Conservation (phyloP, 2,329 filamentous ascomycete genomes). For the Mycosphaerella sp. region DNA sequence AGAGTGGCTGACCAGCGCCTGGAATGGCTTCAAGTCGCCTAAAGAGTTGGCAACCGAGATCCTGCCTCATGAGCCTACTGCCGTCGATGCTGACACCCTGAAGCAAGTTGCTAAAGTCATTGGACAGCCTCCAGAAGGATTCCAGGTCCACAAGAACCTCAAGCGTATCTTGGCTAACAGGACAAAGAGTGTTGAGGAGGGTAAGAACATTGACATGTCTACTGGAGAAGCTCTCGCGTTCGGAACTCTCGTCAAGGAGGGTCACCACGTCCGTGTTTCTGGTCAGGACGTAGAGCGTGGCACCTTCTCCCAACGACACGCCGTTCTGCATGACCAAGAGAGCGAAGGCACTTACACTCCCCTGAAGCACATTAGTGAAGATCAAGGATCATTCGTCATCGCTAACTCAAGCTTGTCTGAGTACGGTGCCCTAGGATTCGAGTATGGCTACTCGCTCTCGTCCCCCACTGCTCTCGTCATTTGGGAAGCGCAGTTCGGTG, state of each 20-base stretch:
- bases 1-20: constrained; percentile 97
- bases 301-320: constrained; percentile 97
- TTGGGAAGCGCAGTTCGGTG: constrained; percentile 99
- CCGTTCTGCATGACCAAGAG: constrained; percentile 96
- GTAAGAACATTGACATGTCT: constrained; percentile 94
- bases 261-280: constrained; percentile 94
- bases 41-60: constrained; percentile 96
- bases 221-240: constrained; percentile 96
- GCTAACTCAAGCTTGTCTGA: constrained; percentile 85
- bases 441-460: constrained; percentile 96
- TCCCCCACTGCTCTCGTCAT: constrained; percentile 96
- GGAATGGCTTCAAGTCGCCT: constrained; percentile 99
- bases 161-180: constrained; percentile 90
- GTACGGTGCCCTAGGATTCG: constrained; percentile 78
- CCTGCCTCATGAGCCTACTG: constrained; percentile 83
- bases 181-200: constrained; percentile 86
- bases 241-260: constrained; percentile 81
- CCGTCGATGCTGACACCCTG: constrained; percentile 64
- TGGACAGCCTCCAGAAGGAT: constrained; percentile 71
- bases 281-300: constrained; percentile 99
- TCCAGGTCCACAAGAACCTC: constrained; percentile 87
- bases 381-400: constrained; percentile 94
- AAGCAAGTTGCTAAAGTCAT: constrained; percentile 79
- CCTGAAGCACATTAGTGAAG: constrained; percentile 77
- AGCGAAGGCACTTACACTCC: constrained; percentile 89